These are phyloP conservation scores for Lagenaria siceraria DNA, from an alignment of 306 rosid genomes.

Conservation along the genomic window DNA sequence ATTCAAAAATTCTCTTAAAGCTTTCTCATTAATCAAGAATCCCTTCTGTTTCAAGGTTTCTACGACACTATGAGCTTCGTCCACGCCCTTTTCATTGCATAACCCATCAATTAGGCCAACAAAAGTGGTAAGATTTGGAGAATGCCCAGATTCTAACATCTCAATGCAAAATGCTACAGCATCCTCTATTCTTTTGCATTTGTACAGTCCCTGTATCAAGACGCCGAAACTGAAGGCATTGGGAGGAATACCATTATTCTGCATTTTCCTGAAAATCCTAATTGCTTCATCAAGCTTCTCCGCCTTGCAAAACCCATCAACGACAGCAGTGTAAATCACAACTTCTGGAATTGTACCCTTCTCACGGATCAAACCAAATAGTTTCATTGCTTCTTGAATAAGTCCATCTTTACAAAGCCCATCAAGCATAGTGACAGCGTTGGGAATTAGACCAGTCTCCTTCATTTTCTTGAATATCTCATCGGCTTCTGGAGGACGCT, in stretches of 20 bases:
- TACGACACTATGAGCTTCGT: slow-evolving; percentile 44
- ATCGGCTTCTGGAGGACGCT: slow-evolving; percentile 48
- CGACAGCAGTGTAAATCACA: slow-evolving; percentile 83
- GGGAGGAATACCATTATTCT: slow-evolving; percentile 48
- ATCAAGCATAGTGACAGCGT: slow-evolving; percentile 93
- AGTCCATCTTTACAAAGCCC: slow-evolving; percentile 92
- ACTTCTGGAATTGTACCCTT: slow-evolving; percentile 90
- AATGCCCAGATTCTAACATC: slow-evolving; percentile 75
- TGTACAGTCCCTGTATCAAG: slow-evolving; percentile 56
- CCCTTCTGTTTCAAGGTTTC: slow-evolving; percentile 57
- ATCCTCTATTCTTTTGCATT: slow-evolving; percentile 36
- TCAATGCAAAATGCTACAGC: slow-evolving; percentile 59
- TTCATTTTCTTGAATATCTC: slow-evolving; percentile 87
- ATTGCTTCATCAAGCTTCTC: slow-evolving; percentile 60
- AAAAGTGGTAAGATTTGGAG: slow-evolving; percentile 64
- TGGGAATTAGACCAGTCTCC: slow-evolving; percentile 89
- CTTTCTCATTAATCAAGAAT: slow-evolving; percentile 50
- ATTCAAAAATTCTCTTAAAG: slow-evolving; percentile 54
- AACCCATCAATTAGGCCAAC: slow-evolving; percentile 49
- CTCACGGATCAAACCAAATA: slow-evolving; percentile 73
- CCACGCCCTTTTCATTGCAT: slow-evolving; percentile 50
- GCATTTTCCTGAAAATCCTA: slow-evolving; percentile 82
- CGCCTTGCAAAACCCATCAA: slow-evolving; percentile 70
- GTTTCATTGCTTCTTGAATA: slow-evolving; percentile 89
- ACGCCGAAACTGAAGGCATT: slow-evolving; percentile 71